Evolutionary conservation across 2,329 filamentous ascomycete species (phyloP).

Genomic region (Hypoxylon sp.): DNA sequence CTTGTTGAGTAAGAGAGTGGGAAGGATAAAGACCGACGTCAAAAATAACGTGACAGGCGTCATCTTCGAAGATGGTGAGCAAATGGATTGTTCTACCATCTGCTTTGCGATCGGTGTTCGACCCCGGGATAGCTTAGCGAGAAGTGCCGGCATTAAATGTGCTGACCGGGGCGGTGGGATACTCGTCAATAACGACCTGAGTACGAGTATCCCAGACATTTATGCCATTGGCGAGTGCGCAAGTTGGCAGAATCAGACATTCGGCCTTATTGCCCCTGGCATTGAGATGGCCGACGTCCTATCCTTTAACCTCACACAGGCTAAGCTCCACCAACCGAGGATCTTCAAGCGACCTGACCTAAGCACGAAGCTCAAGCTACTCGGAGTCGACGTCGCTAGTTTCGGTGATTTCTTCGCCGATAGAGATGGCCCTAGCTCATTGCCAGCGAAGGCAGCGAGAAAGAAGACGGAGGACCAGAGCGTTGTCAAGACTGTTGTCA

Average conservation of each 20-base stretch:
- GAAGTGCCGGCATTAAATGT: constrained; percentile 76
- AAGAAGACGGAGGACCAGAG: constrained; percentile 55
- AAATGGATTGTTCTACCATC: constrained; percentile 81
- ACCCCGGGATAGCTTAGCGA: constrained; percentile 82
- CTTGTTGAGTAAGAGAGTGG: constrained; percentile 80
- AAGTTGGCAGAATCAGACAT: constrained; percentile 88
- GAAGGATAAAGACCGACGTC: constrained; percentile 76
- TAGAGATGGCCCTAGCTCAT: constrained; percentile 80
- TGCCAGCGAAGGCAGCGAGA: constrained; percentile 71
- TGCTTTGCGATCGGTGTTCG: constrained; percentile 93
- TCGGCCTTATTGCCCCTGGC: constrained; percentile 88
- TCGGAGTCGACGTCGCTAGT: constrained; percentile 91
- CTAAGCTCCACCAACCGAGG: constrained; percentile 76
- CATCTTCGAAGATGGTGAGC: constrained; percentile 83
- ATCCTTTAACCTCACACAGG: constrained; percentile 90
- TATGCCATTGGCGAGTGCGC: constrained; percentile 94
- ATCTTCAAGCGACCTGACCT: constrained; percentile 86
- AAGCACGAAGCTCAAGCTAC: constrained; percentile 90
- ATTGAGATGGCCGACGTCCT: constrained; percentile 94
- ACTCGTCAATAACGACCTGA: constrained; percentile 74
- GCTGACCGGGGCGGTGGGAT: constrained; percentile 82
- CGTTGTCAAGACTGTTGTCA: constrained; percentile 63
- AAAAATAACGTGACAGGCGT: constrained; percentile 79
- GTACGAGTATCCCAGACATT: constrained; percentile 78
- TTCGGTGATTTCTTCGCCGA: constrained; percentile 97